A percentile compares a stretch with the other conserved stretches of the same genome.
These are phyloP conservation scores for Aspergillus spinulosporus DNA, from an alignment of 2,329 filamentous ascomycete species.

Conservation along the genomic window DNA sequence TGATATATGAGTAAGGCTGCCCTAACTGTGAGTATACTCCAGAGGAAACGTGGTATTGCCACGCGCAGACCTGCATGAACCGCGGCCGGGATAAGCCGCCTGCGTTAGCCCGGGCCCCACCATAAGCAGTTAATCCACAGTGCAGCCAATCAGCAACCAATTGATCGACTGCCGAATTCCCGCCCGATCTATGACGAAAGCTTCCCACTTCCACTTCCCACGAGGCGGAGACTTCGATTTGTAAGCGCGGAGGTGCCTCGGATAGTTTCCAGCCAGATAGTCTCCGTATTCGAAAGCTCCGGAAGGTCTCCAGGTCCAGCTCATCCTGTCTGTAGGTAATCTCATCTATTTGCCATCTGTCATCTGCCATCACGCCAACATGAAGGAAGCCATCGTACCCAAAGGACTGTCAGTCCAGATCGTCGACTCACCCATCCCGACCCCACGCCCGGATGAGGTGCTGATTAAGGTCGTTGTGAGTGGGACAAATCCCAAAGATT, in stretches of 20 bases:
- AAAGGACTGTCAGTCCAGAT: slow-evolving; percentile 33
- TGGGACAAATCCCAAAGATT: slow-evolving; percentile 53
- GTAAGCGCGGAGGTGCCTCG: neutral
- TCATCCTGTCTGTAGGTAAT: neutral
- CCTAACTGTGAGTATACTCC: too few species aligned
- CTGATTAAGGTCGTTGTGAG: slow-evolving; percentile 45
- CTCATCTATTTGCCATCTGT: neutral
- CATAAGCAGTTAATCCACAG: neutral
- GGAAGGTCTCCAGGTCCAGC: neutral
- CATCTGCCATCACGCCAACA: slow-evolving; percentile 1
- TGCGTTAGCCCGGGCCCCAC: slow-evolving; percentile 2
- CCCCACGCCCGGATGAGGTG: slow-evolving; percentile 37
- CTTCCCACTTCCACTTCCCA: neutral
- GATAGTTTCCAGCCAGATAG: neutral
- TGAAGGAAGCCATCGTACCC: slow-evolving; percentile 15
- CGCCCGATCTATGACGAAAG: slow-evolving; percentile 3
- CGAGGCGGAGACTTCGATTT: neutral
- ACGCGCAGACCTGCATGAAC: too few species aligned
- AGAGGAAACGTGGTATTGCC: too few species aligned
- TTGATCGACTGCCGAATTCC: neutral
- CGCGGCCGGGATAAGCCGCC: neutral
- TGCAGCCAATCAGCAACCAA: neutral
- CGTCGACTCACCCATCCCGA: slow-evolving; percentile 46
- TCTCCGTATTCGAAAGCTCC: neutral
- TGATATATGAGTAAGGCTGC: too few species aligned